Evolutionary conservation across 2,329 filamentous ascomycete species (phyloP).

Genomic region (Fusarium odoratissimum): DNA sequence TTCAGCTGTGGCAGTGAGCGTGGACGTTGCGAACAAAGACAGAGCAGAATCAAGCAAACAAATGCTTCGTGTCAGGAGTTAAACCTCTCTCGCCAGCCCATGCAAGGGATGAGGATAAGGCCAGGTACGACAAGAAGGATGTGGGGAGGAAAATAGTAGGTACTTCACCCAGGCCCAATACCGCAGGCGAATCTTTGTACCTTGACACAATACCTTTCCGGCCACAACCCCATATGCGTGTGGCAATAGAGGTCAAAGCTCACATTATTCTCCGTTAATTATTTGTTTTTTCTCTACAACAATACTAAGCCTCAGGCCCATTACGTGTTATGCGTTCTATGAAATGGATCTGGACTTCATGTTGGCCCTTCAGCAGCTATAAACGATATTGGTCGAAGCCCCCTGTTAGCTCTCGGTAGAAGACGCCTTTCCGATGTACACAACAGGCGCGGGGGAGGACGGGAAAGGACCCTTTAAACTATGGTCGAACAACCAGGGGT

Average conservation of each 20-base stretch:
- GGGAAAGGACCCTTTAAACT: constrained; percentile 9
- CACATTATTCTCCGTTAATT: background rate
- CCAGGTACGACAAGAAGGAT: constrained; percentile 19
- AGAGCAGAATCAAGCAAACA: constrained; percentile 11
- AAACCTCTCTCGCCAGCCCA: constrained; percentile 28
- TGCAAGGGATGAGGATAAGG: constrained; percentile 33
- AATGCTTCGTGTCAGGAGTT: constrained; percentile 29
- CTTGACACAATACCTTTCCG: background rate
- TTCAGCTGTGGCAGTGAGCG: background rate
- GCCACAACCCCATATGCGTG: background rate
- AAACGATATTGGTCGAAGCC: background rate
- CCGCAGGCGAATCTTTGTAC: constrained; percentile 4
- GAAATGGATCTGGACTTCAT: background rate
- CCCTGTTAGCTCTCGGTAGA: background rate
- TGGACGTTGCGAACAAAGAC: constrained; percentile 14
- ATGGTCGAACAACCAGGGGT: background rate
- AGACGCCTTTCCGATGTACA: background rate
- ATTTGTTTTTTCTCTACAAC: background rate
- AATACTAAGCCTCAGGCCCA: background rate
- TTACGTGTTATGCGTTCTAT: background rate
- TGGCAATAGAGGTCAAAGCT: background rate
- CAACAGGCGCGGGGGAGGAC: constrained; percentile 4
- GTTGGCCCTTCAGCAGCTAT: background rate
- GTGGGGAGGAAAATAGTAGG: constrained; percentile 23
- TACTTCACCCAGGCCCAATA: background rate